Percentiles rank a stretch among this genome's conserved stretches.
These are phyloP conservation scores for Fusarium veterinarium DNA, from an alignment of 2,329 filamentous ascomycete species.

Conservation along the genomic window DNA sequence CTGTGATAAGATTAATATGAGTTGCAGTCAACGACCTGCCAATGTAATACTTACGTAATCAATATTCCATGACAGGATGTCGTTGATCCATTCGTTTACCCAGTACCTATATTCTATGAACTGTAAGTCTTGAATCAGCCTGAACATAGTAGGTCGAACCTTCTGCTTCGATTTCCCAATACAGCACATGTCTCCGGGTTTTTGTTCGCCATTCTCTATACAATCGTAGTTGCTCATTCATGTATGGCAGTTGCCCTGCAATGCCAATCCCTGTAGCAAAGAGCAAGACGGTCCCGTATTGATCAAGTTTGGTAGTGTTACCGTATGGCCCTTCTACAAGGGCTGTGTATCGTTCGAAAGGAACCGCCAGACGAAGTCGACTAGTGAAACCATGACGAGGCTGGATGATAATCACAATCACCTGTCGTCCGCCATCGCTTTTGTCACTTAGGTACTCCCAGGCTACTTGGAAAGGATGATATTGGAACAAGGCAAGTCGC, in stretches of 20 bases:
- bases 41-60: background rate
- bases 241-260: constrained; percentile 8
- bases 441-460: background rate
- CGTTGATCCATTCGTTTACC: constrained; percentile 16
- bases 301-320: background rate
- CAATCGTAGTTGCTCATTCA: constrained; percentile 9
- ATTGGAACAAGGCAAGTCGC: background rate
- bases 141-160: background rate
- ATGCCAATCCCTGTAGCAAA: constrained; percentile 13
- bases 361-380: background rate
- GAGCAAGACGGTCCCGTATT: background rate
- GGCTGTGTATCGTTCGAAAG: background rate
- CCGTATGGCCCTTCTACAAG: background rate
- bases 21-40: background rate
- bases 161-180: constrained; percentile 16
- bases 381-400: background rate
- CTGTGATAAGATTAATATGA: background rate
- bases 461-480: background rate
- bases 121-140: background rate
- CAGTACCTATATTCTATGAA: constrained; percentile 5
- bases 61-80: constrained; percentile 10
- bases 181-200: constrained; percentile 9
- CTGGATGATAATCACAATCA: background rate
- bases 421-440: background rate
- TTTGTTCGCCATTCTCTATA: constrained; percentile 11